Evolutionary conservation across 208 protist genomes (phyloP), one percentile per base, ranked within the genome.

Genomic region (Strigomonas culicis): DNA sequence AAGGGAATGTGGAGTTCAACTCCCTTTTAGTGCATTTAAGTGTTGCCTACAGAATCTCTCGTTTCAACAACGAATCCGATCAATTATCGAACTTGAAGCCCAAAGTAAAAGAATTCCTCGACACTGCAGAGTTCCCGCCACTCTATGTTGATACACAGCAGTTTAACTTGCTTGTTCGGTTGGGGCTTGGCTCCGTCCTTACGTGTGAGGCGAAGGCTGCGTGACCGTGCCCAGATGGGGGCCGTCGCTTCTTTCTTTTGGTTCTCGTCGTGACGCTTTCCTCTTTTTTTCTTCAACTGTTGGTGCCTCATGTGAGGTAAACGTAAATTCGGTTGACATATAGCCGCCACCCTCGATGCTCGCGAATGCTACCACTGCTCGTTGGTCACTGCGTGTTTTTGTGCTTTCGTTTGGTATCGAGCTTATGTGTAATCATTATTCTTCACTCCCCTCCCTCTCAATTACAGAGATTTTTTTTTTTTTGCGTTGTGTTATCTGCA

Each of bases 251-350:
- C 17, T 46, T 46, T 46, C 17, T 17, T 46, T n/a, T 46, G 39
- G 10, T 46, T 28, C 21, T 21, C 53, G 31, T 24, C 31, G 30
- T 15, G 13, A 59, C 2, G 82, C 82, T 4, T 70, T 75, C 41
- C 78, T 85, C 69, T 88, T 82, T 68, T 85, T 78, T 62, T 78
- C 82, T 4, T 75, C 78, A 28, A 70, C 30, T 46, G 30, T 36
- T 7, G 11, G 57, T 17, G 63, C 61, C 4, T 41, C 24, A 61
- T 39, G 11, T 36, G 8, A 58, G 24, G 6, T 10, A 62, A 43
- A 62, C 7, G 22, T 30, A 66, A 59, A 13, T 43, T 22, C 30
- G 4, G 22, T 70, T 47, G 32, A 4, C 34, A 11, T 70, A 4
- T 34, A 21, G 24, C 30, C 55, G 46, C 55, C 44, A 44, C 0